Base-by-base conservation (phyloP, 306 rosid genomes). In the Vigna angularis region DNA sequence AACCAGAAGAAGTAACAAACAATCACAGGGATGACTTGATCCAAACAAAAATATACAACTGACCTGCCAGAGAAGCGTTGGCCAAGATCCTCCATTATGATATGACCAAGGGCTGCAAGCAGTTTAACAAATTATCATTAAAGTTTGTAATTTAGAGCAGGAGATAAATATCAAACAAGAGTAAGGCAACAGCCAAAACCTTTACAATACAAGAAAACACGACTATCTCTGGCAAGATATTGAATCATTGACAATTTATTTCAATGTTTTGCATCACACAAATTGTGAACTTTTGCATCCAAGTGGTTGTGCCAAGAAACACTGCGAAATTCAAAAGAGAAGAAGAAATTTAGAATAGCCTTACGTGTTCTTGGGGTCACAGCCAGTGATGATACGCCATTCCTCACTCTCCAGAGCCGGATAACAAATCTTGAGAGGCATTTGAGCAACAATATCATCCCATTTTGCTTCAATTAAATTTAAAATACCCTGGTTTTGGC, bases 31-130 rank as follows among this genome's bases (percentile, higher is more conserved):
- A 66, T 42, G n/a, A 63, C 18, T 30, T 72, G 40, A 12, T 84
- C 66, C 38, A 63, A 63, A 70, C 59, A 59, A 61, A 5, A 61
- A 5, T 13, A 52, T 47, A 82, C 58, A 65, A 78, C 83, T 83
- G 71, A 94, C 98, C 93, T 89, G 98, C 97, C 98, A 90, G 13
- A 93, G 85, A 63, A 93, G 96, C 14, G 97, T 90, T 20, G 98
- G 98, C 97, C 98, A 93, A 34, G 98, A 91, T 49, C 98, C 97
- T 6, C 96, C 98, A 58, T 93, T 93, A 71, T 93, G 98, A 84
- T 91, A 93, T 73, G 98, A 93, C 98, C 98, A 93, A 11, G 96
- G 91, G 77, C 97, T 93, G 89, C 87, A 84, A 82, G 74, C 66
- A 78, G 70, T 68, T 67, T 22, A 67, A 36, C 53, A 28, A 73